A percentile compares a stretch with the other conserved stretches of the same genome.
Evolutionary conservation across 1,284 basidiomycete species (phyloP).

Genomic region (Cystobasidiaceae sp.): DNA sequence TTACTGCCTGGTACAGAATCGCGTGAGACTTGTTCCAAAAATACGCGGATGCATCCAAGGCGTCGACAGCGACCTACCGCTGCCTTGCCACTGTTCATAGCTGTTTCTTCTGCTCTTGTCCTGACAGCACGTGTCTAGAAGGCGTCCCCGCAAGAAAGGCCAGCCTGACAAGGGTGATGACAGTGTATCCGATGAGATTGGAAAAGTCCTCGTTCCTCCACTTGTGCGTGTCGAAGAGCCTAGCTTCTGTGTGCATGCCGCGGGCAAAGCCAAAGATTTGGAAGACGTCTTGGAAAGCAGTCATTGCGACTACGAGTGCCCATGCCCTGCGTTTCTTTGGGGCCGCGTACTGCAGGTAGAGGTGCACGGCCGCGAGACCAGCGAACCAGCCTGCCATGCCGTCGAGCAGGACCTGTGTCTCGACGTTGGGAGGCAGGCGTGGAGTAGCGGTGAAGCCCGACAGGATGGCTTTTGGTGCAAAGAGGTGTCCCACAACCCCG

Average conservation of each 20-base stretch:
- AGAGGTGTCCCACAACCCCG: background rate
- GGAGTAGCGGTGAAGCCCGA: constrained; percentile 18
- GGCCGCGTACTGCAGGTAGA: constrained; percentile 2
- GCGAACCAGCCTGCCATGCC: constrained; percentile 19
- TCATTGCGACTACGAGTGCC: background rate
- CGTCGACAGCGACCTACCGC: no score
- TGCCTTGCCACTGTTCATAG: no score
- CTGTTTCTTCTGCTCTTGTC: background rate
- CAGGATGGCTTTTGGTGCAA: background rate
- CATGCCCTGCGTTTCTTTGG: background rate
- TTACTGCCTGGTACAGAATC: no score
- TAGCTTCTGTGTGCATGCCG: background rate
- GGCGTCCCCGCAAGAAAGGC: background rate
- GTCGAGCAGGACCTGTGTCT: constrained; percentile 20
- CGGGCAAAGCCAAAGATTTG: constrained; percentile 3
- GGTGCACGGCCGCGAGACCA: constrained; percentile 2
- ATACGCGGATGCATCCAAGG: no score
- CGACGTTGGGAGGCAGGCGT: background rate
- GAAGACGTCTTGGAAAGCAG: background rate
- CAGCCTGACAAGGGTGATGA: constrained; percentile 4
- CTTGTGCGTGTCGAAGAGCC: background rate
- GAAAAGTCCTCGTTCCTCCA: constrained; percentile 5
- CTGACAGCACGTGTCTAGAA: background rate
- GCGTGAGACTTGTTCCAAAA: no score
- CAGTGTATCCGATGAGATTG: constrained; percentile 6